A percentile compares a stretch with the other conserved stretches of the same genome.
Evolutionary conservation across 2,329 filamentous ascomycete species (phyloP).

Genomic region (Dactylellina drechsleri): DNA sequence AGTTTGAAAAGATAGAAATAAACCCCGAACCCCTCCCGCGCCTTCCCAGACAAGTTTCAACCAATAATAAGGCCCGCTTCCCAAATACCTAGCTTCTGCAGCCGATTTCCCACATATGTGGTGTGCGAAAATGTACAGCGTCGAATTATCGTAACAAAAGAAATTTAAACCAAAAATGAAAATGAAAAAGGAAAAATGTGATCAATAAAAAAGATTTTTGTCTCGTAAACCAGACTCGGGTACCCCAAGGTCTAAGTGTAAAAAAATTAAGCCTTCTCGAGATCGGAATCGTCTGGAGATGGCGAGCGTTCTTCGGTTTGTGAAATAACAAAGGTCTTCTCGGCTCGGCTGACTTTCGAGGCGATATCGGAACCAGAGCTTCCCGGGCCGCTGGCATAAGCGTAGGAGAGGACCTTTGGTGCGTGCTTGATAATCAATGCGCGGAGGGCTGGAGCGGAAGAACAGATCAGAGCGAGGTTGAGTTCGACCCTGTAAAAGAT

Average conservation of each 20-base stretch:
- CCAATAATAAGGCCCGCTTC: conserved; percentile 35
- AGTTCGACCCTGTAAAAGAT: conserved; percentile 47
- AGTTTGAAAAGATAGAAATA: conserved; percentile 20
- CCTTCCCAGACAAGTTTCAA: conserved; percentile 41
- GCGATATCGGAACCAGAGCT: conserved; percentile 50
- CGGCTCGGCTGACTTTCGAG: conserved; percentile 44
- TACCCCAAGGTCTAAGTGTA: conserved; percentile 42
- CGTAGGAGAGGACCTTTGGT: conserved; percentile 54
- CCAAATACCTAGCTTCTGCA: conserved; percentile 44
- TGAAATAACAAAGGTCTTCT: conserved; percentile 54
- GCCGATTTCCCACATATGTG: conserved; percentile 23
- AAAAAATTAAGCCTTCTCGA: conserved; percentile 44
- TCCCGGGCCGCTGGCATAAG: conserved; percentile 39
- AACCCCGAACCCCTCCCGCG: conserved; percentile 31
- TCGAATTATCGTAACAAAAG: conserved; percentile 33
- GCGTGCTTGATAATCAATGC: conserved; percentile 51
- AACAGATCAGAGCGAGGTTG: conserved; percentile 53
- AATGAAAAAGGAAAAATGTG: conserved; percentile 7
- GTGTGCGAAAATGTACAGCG: conserved; percentile 10
- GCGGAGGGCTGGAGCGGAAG: conserved; percentile 50
- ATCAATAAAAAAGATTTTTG: conserved; percentile 12
- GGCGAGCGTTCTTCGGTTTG: conserved; percentile 51
- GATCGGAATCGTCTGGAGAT: conserved; percentile 40
- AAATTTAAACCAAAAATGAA: conserved; percentile 33
- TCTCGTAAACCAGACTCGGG: conserved; percentile 55